A percentile compares a stretch with the other conserved stretches of the same genome.
phyloP scores from a whole-genome alignment of 768 basidiomycete species.

The Collybiopsis confluens region DNA sequence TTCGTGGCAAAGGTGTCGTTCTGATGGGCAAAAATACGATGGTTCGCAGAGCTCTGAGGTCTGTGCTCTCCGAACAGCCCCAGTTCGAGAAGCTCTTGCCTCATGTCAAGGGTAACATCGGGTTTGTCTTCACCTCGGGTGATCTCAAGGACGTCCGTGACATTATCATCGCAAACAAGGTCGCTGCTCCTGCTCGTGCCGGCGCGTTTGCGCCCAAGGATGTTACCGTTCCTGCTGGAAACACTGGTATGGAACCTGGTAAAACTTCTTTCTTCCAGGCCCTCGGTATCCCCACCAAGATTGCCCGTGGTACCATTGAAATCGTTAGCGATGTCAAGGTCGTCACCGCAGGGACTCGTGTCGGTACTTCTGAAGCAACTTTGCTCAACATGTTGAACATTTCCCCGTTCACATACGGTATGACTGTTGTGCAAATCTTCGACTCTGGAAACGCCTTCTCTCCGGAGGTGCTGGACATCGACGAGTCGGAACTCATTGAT shows the following conservation, averaged over 20 bases:
- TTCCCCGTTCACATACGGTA: conserved; percentile 99
- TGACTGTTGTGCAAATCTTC: conserved; percentile 96
- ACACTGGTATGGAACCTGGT: conserved; percentile 99
- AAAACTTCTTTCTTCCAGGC: conserved; percentile 99
- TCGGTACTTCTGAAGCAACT: conserved; percentile 95
- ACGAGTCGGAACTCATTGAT: conserved; percentile 86
- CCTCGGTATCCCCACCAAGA: conserved; percentile 98
- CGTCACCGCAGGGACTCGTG: conserved; percentile 86
- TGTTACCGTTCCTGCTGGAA: conserved; percentile 88
- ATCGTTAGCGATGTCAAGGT: conserved; percentile 97
- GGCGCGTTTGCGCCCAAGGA: conserved; percentile 94
- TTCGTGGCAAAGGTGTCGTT: conserved; percentile 95
- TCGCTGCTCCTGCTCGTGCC: conserved; percentile 97
- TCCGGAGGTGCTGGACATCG: conserved; percentile 87
- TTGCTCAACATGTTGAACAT: conserved; percentile 99
- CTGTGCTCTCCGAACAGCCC: conserved; percentile 84
- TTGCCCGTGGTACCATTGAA: conserved; percentile 99
- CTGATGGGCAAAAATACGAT: conserved; percentile 99
- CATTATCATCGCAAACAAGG: conserved; percentile 93
- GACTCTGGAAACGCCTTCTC: conserved; percentile 91
- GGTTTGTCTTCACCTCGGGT: conserved; percentile 92
- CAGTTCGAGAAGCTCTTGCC: conserved; percentile 96
- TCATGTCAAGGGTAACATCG: conserved; percentile 95
- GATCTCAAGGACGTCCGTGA: conserved; percentile 97
- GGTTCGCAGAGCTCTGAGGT: conserved; percentile 96